phyloP scores from a whole-genome alignment of 2,329 filamentous ascomycete genomes.

The Mycosphaerella sp. region DNA sequence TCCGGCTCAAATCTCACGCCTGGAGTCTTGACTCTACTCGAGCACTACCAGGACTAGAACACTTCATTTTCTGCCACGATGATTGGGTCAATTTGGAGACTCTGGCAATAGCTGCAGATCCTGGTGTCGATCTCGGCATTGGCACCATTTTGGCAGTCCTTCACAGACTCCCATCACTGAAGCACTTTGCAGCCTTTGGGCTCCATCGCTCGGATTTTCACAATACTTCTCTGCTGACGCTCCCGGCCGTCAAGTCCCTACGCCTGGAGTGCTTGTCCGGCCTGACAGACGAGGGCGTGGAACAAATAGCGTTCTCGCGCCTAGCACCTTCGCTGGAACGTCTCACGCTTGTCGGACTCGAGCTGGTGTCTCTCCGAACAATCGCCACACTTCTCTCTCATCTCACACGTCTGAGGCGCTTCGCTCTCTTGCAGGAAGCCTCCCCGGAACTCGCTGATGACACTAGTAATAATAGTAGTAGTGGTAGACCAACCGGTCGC shows the following conservation, averaged over 20 bases:
- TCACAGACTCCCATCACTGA: constrained; percentile 47
- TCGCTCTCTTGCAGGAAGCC: constrained; percentile 48
- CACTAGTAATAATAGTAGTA: constrained; percentile 25
- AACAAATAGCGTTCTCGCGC: constrained; percentile 43
- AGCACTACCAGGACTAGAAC: constrained; percentile 41
- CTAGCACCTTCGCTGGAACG: constrained; percentile 42
- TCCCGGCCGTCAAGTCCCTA: constrained; percentile 48
- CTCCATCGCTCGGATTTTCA: constrained; percentile 51
- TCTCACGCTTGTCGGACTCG: constrained; percentile 48
- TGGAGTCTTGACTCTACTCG: constrained; percentile 44
- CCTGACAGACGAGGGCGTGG: constrained; percentile 50
- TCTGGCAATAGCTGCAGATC: constrained; percentile 45
- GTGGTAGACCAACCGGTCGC: constrained; percentile 25
- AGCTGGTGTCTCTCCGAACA: constrained; percentile 47
- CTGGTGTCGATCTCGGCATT: constrained; percentile 44
- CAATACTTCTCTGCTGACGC: constrained; percentile 47
- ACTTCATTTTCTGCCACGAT: constrained; percentile 50
- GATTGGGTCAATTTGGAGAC: constrained; percentile 49
- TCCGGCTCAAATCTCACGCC: constrained; percentile 48
- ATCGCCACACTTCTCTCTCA: constrained; percentile 48
- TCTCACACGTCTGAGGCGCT: constrained; percentile 41
- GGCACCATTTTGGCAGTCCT: constrained; percentile 51
- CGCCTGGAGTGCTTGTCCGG: constrained; percentile 51
- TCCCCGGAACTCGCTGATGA: constrained; percentile 42
- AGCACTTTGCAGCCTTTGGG: constrained; percentile 49